Conservation (phyloP, 2,329 filamentous ascomycete species). For the Colletotrichum orchidophilum region DNA sequence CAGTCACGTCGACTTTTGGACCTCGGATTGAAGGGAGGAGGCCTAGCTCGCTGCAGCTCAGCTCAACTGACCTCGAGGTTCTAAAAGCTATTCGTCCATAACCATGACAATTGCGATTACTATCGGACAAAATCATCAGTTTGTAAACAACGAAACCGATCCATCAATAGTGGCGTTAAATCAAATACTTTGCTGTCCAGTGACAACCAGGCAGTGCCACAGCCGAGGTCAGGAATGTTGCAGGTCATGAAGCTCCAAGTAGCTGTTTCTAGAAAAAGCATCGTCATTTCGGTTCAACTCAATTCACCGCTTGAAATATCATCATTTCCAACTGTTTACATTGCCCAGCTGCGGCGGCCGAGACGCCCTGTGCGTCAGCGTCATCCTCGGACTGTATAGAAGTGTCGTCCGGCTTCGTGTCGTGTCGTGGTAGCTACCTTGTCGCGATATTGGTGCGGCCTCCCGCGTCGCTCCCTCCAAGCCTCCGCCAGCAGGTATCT, state of each 20-base stretch:
- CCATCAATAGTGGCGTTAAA: not conserved
- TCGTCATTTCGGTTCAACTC: not conserved
- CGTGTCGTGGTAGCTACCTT: conserved; percentile 2
- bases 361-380: not conserved
- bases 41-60: not conserved
- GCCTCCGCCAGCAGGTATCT: not conserved
- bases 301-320: conserved; percentile 8
- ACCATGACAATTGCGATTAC: not conserved
- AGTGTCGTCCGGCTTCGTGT: not conserved
- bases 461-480: not conserved
- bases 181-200: not conserved
- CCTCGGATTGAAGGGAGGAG: not conserved
- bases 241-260: conserved; percentile 14
- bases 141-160: not conserved
- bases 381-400: not conserved
- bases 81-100: too few relatives aligned
- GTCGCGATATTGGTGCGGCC: not conserved
- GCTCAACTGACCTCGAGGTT: not conserved
- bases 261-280: conserved; percentile 2
- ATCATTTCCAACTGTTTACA: not conserved
- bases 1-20: not conserved
- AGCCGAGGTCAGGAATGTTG: conserved; percentile 15
- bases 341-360: conserved; percentile 5
- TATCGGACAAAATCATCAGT: not conserved
- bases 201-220: not conserved